Conservation (phyloP, 176 grass and related monocot genomes). For the Cenchrus purpureus region DNA sequence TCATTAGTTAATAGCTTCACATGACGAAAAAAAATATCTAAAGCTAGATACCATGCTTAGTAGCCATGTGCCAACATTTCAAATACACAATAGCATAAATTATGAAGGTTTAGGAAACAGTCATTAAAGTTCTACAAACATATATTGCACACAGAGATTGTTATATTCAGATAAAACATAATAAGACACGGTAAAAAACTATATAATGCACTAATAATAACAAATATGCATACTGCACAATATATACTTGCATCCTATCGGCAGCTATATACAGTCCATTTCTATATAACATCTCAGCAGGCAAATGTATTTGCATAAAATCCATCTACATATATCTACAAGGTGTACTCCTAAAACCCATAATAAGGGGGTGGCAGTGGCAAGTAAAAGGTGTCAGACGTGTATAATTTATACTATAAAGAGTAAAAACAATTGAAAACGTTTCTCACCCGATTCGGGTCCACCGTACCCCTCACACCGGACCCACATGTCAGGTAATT, state of each 20-base stretch:
- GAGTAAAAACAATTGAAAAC: too few species aligned
- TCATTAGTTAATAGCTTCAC: too few species aligned
- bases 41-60: not conserved
- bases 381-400: not conserved
- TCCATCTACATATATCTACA: slow-evolving; percentile 1
- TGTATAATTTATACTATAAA: not conserved
- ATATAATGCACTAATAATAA: not conserved
- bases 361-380: not conserved
- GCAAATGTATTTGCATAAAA: not conserved
- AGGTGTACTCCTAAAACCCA: not conserved
- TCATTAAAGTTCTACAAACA: too few species aligned
- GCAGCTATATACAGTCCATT: not conserved
- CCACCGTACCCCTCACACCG: too few species aligned
- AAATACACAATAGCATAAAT: not conserved
- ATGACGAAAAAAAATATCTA: not conserved
- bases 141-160: too few species aligned
- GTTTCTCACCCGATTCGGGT: too few species aligned
- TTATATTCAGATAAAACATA: too few species aligned
- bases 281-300: not conserved
- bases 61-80: too few species aligned
- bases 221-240: not conserved
- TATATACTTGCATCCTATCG: not conserved
- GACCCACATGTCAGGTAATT: too few species aligned
- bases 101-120: too few species aligned
- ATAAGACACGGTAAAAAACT: too few species aligned